Evolutionary conservation across 495 filamentous ascomycete genomes (phyloP).

Genomic region (Parathielavia appendiculata): DNA sequence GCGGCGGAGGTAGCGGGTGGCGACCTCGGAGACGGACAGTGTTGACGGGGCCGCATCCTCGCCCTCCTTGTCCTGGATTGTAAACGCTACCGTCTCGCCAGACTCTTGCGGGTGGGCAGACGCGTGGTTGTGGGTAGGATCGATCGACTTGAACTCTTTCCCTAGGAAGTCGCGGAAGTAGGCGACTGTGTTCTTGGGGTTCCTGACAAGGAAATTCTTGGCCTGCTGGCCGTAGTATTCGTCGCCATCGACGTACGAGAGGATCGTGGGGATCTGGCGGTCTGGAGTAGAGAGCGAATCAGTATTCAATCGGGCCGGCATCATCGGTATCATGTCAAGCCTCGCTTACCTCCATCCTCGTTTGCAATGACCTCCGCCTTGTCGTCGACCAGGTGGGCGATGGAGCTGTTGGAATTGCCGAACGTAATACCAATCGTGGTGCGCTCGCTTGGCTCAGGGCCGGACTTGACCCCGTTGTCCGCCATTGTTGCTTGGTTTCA

Average conservation of each 20-base stretch:
- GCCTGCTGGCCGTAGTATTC: conserved; percentile 96
- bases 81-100: conserved; percentile 72
- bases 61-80: conserved; percentile 67
- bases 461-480: conserved; percentile 36
- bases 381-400: conserved; percentile 85
- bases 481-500: conserved; percentile 27
- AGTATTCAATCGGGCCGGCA: neutral
- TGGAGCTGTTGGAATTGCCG: conserved; percentile 96
- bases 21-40: conserved; percentile 76
- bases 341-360: conserved; percentile 82
- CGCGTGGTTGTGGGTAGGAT: conserved; percentile 88
- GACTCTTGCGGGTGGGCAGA: conserved; percentile 82
- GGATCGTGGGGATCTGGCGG: conserved; percentile 89
- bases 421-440: conserved; percentile 93
- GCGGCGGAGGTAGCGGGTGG: conserved; percentile 79
- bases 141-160: conserved; percentile 94
- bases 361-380: conserved; percentile 98
- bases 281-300: conserved; percentile 47
- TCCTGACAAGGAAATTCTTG: conserved; percentile 85
- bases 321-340: conserved; percentile 5
- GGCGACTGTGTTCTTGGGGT: conserved; percentile 84
- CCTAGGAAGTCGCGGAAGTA: conserved; percentile 95
- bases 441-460: conserved; percentile 52
- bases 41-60: conserved; percentile 56
- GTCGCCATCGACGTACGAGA: conserved; percentile 92